These are phyloP conservation scores for Mycena vulgaris DNA, from an alignment of 768 basidiomycete genomes.

Conservation along the genomic window DNA sequence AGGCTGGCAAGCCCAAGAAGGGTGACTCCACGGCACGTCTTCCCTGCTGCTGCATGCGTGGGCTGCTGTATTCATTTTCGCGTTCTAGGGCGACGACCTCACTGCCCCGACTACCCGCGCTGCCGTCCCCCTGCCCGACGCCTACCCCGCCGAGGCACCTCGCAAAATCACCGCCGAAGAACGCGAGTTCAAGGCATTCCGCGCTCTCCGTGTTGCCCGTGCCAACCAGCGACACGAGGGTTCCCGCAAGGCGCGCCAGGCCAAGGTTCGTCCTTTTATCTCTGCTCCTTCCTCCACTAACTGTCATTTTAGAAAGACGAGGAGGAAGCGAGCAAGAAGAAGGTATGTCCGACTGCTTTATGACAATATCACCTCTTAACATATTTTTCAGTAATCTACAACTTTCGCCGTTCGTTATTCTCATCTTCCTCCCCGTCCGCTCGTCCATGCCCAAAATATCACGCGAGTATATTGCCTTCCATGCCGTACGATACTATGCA, in stretches of 20 bases:
- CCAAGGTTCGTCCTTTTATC: constrained; percentile 74
- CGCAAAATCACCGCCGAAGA: constrained; percentile 95
- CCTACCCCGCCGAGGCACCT: constrained; percentile 83
- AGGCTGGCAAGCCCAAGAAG: constrained; percentile 95
- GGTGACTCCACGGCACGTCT: constrained; percentile 89
- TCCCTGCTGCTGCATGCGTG: constrained; percentile 15
- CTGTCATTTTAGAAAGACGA: constrained; percentile 79
- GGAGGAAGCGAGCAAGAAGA: constrained; percentile 94
- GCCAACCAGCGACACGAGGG: constrained; percentile 90
- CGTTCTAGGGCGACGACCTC: constrained; percentile 83
- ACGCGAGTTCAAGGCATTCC: constrained; percentile 90
- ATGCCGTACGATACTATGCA: constrained; percentile 53
- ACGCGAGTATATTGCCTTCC: constrained; percentile 49
- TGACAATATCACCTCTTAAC: constrained; percentile 37
- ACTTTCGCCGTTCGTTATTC: background rate
- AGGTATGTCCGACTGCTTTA: constrained; percentile 62
- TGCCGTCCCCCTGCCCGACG: constrained; percentile 75
- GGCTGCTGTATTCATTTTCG: constrained; percentile 26
- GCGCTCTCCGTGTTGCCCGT: constrained; percentile 88
- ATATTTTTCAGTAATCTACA: constrained; percentile 34
- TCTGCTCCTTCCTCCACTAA: constrained; percentile 10
- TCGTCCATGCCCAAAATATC: constrained; percentile 56
- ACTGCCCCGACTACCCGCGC: constrained; percentile 81
- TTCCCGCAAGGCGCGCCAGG: constrained; percentile 86
- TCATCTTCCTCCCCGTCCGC: constrained; percentile 39